These are phyloP conservation scores for Articulospora tetracladia DNA, from an alignment of 495 filamentous ascomycete species.

Conservation along the genomic window DNA sequence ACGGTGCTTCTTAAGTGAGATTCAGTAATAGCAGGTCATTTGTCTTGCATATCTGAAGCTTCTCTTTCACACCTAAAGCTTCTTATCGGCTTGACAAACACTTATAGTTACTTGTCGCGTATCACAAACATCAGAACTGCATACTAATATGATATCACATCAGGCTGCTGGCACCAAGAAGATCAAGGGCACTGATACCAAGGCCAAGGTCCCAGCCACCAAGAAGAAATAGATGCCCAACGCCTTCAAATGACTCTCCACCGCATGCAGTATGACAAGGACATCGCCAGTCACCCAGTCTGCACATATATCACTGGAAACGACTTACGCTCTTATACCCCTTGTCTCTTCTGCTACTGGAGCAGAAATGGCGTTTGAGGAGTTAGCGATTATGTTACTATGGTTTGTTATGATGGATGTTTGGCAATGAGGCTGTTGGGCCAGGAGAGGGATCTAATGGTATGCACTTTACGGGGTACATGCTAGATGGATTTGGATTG, in stretches of 20 bases:
- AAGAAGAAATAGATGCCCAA: conserved; percentile 22
- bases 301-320: conserved; percentile 14
- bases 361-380: conserved; percentile 25
- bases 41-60: background rate
- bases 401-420: conserved; percentile 2
- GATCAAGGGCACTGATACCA: conserved; percentile 31
- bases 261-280: conserved; percentile 9
- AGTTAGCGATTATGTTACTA: conserved; percentile 8
- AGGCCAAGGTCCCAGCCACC: conserved; percentile 18
- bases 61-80: background rate
- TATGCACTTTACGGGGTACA: conserved; percentile 13
- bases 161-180: conserved; percentile 36
- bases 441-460: conserved; percentile 9
- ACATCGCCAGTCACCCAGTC: conserved; percentile 14
- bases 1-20: background rate
- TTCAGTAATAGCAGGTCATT: background rate
- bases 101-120: background rate
- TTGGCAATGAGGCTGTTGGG: background rate
- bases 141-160: background rate
- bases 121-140: background rate
- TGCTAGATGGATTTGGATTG: conserved; percentile 10
- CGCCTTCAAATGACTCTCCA: conserved; percentile 16
- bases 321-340: conserved; percentile 21
- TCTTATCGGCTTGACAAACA: too few relatives aligned
- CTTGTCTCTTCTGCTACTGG: conserved; percentile 17